Conservation (phyloP, 1,284 basidiomycete species). For the Cryptococcus sp. region DNA sequence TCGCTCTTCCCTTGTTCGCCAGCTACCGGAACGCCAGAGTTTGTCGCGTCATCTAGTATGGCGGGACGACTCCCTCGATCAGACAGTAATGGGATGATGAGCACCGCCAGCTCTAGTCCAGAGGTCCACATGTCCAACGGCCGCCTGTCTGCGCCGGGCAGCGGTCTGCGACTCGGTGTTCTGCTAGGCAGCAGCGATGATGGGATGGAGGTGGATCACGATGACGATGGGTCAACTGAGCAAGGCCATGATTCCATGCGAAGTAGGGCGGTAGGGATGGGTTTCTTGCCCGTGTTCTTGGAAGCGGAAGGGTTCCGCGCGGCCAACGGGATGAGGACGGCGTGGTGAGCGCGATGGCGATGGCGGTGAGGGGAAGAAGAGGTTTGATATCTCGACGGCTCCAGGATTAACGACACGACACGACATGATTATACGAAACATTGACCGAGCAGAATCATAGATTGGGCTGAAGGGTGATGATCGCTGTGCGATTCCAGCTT, state of each 20-base stretch:
- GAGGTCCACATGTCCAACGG: not conserved
- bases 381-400: too few species aligned
- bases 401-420: too few species aligned
- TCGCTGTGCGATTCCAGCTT: too few species aligned
- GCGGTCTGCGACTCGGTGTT: constrained; percentile 42
- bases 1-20: constrained; percentile 39
- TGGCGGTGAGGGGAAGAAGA: too few species aligned
- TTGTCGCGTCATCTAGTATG: not conserved
- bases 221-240: constrained; percentile 22
- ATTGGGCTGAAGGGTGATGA: too few species aligned
- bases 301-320: constrained; percentile 28
- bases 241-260: constrained; percentile 20
- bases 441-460: too few species aligned
- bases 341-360: not conserved
- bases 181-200: constrained; percentile 27
- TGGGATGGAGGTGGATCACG: constrained; percentile 23
- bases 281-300: constrained; percentile 32
- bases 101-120: not conserved
- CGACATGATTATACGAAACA: too few species aligned
- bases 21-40: constrained; percentile 24
- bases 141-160: constrained; percentile 29
- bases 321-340: not conserved
- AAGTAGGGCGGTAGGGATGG: not conserved
- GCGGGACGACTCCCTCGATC: not conserved
- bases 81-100: constrained; percentile 4